Evolutionary conservation across 2,329 filamentous ascomycete species (phyloP).

Genomic region (Monilinia polystroma): DNA sequence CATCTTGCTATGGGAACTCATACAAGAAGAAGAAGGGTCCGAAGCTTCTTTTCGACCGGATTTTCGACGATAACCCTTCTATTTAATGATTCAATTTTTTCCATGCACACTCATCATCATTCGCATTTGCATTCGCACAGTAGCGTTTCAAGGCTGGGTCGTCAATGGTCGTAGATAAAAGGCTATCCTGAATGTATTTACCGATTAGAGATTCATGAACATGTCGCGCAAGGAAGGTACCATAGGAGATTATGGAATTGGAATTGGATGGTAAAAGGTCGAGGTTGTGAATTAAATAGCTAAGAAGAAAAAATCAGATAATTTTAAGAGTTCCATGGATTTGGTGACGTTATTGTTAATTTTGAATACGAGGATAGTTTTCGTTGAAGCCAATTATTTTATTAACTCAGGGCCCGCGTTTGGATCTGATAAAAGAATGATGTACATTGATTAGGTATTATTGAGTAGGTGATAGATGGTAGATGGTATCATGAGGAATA

Average conservation of each 20-base stretch:
- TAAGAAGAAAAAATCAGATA: not conserved
- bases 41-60: not conserved
- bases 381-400: not conserved
- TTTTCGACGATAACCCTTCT: not conserved
- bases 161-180: not conserved
- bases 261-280: slow-evolving; percentile 1
- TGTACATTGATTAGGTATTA: not conserved
- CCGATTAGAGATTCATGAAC: not conserved
- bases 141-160: not conserved
- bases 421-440: not conserved
- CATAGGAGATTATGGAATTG: not conserved
- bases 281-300: not conserved
- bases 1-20: slow-evolving; percentile 30
- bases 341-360: slow-evolving; percentile 3
- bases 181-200: not conserved
- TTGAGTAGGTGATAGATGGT: no score
- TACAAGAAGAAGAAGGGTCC: not conserved
- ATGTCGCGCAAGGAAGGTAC: slow-evolving; percentile 1
- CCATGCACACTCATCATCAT: not conserved
- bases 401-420: not conserved
- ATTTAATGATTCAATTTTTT: slow-evolving; percentile 3
- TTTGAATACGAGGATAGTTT: not conserved
- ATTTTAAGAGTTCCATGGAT: not conserved
- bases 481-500: no score
- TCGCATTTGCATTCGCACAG: slow-evolving; percentile 1